Base-by-base conservation (phyloP, 495 filamentous ascomycete species). In the Penicillium lagena region DNA sequence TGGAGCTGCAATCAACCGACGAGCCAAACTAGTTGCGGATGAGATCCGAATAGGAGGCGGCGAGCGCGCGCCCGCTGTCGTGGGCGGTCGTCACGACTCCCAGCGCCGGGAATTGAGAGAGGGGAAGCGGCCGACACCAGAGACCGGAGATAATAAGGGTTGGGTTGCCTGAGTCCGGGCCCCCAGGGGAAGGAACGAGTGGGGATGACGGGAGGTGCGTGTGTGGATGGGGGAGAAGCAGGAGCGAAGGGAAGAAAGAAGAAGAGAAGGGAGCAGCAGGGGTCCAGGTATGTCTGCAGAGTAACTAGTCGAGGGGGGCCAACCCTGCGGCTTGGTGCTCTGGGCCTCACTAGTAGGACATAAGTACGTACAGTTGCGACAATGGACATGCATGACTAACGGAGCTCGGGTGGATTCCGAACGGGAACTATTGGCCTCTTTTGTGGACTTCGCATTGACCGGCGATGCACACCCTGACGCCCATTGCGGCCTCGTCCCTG, bases 401-500 rank as follows among this genome's bases (percentile, higher is more conserved):
- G 4, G 6, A 0, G 22, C 22, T 22, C 22, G 22, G 22, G 0
- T 6, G 3, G 2, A 0, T 2, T 22, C 22, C 22, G 22, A 22
- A 22, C 22, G 22, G 22, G 17, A 17, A 22, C 2, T 4, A 6
- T 22, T 22, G 22, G 22, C 22, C 22, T 22, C 22, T 2, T 22
- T 22, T 22, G 2, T 22, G 0, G 22, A 22, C 22, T 22, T 22
- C 22, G 22, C 22, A 22, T 22, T 22, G 22, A 22, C 4, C 22
- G 22, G 46, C 28, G 45, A 71, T 71, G 68, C 64, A 69, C 47
- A 67, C 58, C 5, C 63, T 73, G 46, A 58, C 56, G 53, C 43
- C 58, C 7, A 63, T 46, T 7, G 64, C 61, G 12, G 64, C 65
- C 5, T 76, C 76, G 7, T 62, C 66, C 6, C 56, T 75, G 31